phyloP scores from a whole-genome alignment of 2,329 filamentous ascomycete species.

The Penicillium brevicompactum region DNA sequence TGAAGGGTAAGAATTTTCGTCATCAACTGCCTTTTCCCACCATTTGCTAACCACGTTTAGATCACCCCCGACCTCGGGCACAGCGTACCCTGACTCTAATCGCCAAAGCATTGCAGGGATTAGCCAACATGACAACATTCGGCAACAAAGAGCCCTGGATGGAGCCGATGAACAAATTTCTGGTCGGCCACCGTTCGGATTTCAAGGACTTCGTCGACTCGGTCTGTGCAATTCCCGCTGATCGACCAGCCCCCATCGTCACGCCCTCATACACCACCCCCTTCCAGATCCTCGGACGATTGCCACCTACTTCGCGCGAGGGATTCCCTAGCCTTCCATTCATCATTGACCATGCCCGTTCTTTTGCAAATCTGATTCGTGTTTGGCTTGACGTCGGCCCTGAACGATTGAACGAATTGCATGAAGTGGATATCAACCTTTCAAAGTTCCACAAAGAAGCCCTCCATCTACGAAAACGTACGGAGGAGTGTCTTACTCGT shows the following conservation, averaged over 20 bases:
- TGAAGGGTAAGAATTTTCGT: conserved; percentile 58
- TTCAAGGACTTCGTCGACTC: conserved; percentile 87
- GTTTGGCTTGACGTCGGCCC: conserved; percentile 48
- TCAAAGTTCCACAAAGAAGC: conserved; percentile 48
- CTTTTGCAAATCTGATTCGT: conserved; percentile 79
- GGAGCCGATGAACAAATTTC: conserved; percentile 95
- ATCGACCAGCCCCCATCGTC: conserved; percentile 64
- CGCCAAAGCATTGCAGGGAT: conserved; percentile 85
- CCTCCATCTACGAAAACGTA: conserved; percentile 44
- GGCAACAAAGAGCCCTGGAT: conserved; percentile 98
- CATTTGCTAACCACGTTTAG: conserved; percentile 44
- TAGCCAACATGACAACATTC: conserved; percentile 88
- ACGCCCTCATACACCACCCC: conserved; percentile 91
- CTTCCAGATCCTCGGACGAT: conserved; percentile 80
- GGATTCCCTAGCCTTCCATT: conserved; percentile 93
- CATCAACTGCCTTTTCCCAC: background rate
- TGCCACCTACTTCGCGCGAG: conserved; percentile 79
- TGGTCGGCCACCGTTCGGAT: conserved; percentile 71
- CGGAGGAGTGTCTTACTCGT: conserved; percentile 48
- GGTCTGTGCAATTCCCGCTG: conserved; percentile 78
- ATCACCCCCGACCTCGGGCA: conserved; percentile 79
- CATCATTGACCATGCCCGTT: conserved; percentile 84
- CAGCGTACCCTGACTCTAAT: conserved; percentile 89
- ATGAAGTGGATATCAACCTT: conserved; percentile 42
- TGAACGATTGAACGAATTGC: conserved; percentile 40